Evolutionary conservation across 78 protist genomes (phyloP).

Genomic region (Paratrimastix pyriformis): DNA sequence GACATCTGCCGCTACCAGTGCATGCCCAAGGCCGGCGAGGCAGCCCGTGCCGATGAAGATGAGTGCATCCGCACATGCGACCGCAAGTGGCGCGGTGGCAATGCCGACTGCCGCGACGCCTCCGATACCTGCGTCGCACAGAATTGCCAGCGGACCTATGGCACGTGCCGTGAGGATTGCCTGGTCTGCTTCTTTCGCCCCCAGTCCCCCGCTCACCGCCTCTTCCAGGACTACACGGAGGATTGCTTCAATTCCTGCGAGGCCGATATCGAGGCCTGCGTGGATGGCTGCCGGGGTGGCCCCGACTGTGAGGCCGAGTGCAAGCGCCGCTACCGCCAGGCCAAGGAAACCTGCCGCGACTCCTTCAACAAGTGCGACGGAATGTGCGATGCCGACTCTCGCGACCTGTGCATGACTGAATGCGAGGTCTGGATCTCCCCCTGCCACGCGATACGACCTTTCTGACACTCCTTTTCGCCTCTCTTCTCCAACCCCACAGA

Average conservation of each 20-base stretch:
- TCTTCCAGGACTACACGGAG: conserved; percentile 4
- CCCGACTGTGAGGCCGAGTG: not conserved
- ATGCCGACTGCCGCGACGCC: conserved; percentile 9
- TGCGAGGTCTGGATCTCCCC: too few relatives aligned
- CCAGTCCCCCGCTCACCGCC: too few relatives aligned
- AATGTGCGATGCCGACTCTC: conserved; percentile 4
- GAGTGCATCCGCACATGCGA: conserved; percentile 5
- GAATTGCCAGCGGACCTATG: conserved; percentile 13
- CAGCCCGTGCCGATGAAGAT: not conserved
- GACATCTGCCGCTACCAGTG: conserved; percentile 15
- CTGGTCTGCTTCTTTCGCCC: too few relatives aligned
- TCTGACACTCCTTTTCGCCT: too few relatives aligned
- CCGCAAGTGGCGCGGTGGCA: conserved; percentile 3
- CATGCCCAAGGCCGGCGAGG: conserved; percentile 5
- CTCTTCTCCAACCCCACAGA: too few relatives aligned
- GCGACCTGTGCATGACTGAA: not conserved
- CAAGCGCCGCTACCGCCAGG: not conserved
- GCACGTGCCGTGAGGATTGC: conserved; percentile 10
- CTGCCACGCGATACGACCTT: too few relatives aligned
- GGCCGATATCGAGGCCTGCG: not conserved
- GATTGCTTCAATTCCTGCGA: conserved; percentile 8
- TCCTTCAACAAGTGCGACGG: conserved; percentile 14
- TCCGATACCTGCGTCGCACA: conserved; percentile 5
- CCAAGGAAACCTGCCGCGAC: conserved; percentile 10
- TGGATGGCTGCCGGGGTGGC: not conserved